Percentiles rank a stretch among this genome's conserved stretches.
Conservation (phyloP, 2,329 filamentous ascomycete species). For the Ceratocystis eucalypticola region DNA sequence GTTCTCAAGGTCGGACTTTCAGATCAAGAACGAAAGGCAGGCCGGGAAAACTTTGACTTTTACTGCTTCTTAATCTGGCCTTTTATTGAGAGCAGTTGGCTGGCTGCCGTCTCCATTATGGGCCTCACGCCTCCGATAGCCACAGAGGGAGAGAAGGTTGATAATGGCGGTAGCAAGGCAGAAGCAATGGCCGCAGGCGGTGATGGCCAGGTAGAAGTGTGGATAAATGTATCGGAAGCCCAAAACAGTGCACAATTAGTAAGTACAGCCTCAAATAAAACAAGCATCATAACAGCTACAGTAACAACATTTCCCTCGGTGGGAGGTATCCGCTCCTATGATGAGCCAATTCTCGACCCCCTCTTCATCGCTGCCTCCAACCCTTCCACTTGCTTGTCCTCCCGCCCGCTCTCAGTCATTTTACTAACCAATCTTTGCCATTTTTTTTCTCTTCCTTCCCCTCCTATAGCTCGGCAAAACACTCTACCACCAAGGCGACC, state of each 20-base stretch:
- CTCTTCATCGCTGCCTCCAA: neutral
- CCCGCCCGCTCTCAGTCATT: neutral
- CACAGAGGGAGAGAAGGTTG: slow-evolving; percentile 8
- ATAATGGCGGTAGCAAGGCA: neutral
- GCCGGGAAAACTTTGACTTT: slow-evolving; percentile 93
- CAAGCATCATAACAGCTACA: neutral
- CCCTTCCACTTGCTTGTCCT: neutral
- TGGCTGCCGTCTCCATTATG: slow-evolving; percentile 77
- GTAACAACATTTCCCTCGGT: neutral
- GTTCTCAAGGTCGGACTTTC: slow-evolving; percentile 61
- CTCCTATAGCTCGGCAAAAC: slow-evolving; percentile 68
- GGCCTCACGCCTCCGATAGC: slow-evolving; percentile 62
- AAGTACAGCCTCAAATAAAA: slow-evolving; percentile 26
- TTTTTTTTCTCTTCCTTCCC: neutral
- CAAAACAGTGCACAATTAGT: slow-evolving; percentile 73
- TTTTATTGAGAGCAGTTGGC: slow-evolving; percentile 89
- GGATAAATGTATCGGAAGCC: slow-evolving; percentile 61
- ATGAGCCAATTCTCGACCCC: too few relatives aligned
- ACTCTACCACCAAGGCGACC: slow-evolving; percentile 89
- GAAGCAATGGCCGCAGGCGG: neutral
- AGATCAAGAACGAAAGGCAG: slow-evolving; percentile 58
- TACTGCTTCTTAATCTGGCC: slow-evolving; percentile 99
- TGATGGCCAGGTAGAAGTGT: slow-evolving; percentile 45
- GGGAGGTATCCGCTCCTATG: too few relatives aligned
- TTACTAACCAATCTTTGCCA: neutral